These are phyloP conservation scores for Podila epicladia DNA, from an alignment of 192 early-diverging fungal genomes.

Conservation along the genomic window DNA sequence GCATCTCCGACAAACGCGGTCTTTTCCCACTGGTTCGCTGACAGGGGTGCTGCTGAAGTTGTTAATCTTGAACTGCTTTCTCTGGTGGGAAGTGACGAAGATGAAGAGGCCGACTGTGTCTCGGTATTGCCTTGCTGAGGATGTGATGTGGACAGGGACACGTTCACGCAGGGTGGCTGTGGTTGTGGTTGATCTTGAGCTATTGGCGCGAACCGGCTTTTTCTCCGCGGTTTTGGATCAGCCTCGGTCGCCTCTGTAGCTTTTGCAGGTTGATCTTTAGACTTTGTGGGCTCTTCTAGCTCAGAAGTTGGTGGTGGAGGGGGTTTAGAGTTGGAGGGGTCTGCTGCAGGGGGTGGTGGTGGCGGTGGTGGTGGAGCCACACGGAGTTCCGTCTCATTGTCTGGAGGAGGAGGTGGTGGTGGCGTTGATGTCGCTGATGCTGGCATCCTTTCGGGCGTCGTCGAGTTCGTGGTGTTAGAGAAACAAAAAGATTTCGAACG, in stretches of 20 bases:
- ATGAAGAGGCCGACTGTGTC: not conserved
- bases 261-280: not conserved
- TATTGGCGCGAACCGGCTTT: conserved; percentile 11
- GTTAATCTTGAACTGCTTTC: not conserved
- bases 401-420: not conserved
- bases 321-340: not conserved
- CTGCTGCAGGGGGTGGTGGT: conserved; percentile 11
- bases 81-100: not conserved
- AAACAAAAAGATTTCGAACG: no score
- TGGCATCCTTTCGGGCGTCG: not conserved
- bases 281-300: not conserved
- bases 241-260: not conserved
- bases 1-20: conserved; percentile 30
- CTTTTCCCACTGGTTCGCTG: conserved; percentile 40
- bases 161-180: not conserved
- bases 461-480: no score
- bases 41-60: not conserved
- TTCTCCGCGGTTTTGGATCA: conserved; percentile 3
- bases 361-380: conserved; percentile 9
- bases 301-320: conserved; percentile 7
- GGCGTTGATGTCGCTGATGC: not conserved
- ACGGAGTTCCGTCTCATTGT: not conserved
- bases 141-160: not conserved
- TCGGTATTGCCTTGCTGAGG: not conserved
- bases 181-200: not conserved